These are phyloP conservation scores for Xylaria sp. DNA, from an alignment of 2,329 filamentous ascomycete genomes.

Conservation along the genomic window DNA sequence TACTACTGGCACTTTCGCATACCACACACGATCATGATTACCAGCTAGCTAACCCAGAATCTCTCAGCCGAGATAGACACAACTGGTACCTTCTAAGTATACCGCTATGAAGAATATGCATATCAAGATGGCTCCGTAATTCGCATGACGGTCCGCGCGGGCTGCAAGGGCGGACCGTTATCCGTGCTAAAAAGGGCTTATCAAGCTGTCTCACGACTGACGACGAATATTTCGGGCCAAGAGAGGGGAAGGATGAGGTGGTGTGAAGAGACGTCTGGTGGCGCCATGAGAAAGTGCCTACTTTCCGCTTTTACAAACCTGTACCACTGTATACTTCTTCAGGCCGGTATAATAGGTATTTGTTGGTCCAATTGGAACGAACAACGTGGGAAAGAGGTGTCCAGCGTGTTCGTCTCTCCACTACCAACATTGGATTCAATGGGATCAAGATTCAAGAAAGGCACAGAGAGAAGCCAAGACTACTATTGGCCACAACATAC, in stretches of 20 bases:
- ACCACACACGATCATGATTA: slow-evolving; percentile 6
- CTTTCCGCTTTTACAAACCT: slow-evolving; percentile 37
- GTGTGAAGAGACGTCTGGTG: slow-evolving; percentile 38
- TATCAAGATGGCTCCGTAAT: slow-evolving; percentile 38
- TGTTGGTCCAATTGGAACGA: slow-evolving; percentile 44
- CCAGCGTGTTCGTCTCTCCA: slow-evolving; percentile 40
- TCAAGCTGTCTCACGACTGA: slow-evolving; percentile 30
- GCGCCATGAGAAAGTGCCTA: slow-evolving; percentile 38
- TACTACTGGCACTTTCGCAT: slow-evolving; percentile 8
- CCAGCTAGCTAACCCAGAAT: slow-evolving; percentile 29
- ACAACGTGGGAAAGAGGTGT: slow-evolving; percentile 45
- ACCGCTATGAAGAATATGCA: slow-evolving; percentile 32
- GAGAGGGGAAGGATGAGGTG: slow-evolving; percentile 35
- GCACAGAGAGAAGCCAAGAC: slow-evolving; percentile 14
- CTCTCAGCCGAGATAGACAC: slow-evolving; percentile 29
- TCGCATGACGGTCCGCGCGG: slow-evolving; percentile 28
- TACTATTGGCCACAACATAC: slow-evolving; percentile 24
- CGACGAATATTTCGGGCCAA: slow-evolving; percentile 37
- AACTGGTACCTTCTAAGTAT: background rate
- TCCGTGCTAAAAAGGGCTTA: slow-evolving; percentile 37
- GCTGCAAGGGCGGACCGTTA: slow-evolving; percentile 45
- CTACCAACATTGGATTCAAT: slow-evolving; percentile 34
- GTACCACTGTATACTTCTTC: slow-evolving; percentile 35
- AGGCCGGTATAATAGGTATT: slow-evolving; percentile 35
- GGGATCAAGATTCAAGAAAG: slow-evolving; percentile 24